phyloP scores from a whole-genome alignment of 2,329 filamentous ascomycete species.

The Alternaria atra region DNA sequence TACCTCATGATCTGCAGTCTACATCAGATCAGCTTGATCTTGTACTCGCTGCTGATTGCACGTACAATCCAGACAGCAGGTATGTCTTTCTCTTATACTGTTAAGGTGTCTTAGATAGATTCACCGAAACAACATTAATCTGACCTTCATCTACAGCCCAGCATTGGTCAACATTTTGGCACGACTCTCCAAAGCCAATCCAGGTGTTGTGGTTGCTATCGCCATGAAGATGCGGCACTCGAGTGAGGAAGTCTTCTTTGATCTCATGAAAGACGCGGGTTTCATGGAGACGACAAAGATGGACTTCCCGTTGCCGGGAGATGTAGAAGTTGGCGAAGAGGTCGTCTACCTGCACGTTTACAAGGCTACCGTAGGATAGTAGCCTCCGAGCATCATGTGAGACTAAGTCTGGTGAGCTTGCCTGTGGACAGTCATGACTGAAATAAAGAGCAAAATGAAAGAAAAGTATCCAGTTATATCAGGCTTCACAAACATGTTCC shows the following conservation, averaged over 20 bases:
- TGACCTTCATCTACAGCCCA: constrained; percentile 53
- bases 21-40: constrained; percentile 59
- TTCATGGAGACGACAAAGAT: constrained; percentile 32
- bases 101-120: neutral
- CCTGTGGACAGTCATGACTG: neutral
- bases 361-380: neutral
- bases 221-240: constrained; percentile 74
- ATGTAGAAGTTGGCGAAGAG: constrained; percentile 38
- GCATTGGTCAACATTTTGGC: constrained; percentile 67
- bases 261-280: constrained; percentile 54
- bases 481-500: too few species aligned
- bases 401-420: neutral
- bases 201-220: constrained; percentile 63
- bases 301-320: constrained; percentile 37
- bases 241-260: constrained; percentile 72
- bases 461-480: neutral
- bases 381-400: neutral
- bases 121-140: neutral
- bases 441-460: neutral
- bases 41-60: constrained; percentile 74
- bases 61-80: constrained; percentile 73
- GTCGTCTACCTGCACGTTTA: constrained; percentile 33
- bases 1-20: constrained; percentile 47
- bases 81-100: constrained; percentile 14
- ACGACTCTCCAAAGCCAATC: constrained; percentile 58